Evolutionary conservation across 257 asterid genomes (phyloP), one percentile per base, ranked within the genome.

Genomic region (Linderniella brevidens): DNA sequence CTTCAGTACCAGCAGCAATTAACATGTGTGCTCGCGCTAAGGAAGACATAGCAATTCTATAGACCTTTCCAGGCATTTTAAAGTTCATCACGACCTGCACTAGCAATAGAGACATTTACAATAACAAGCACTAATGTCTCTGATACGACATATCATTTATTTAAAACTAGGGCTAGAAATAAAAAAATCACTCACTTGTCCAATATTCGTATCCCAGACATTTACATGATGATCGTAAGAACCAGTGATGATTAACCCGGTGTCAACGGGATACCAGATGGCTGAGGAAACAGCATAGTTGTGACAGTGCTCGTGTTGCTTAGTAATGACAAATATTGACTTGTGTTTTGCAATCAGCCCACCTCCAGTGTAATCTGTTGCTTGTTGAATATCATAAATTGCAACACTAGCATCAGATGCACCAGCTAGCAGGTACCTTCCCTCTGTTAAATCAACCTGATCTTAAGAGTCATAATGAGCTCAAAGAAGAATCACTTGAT

Each of bases 381-480:
- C 77, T 42, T 83, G 77, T 62, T 81, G 92, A 60, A 81, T 60
- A 60, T 90, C 99, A 56, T 79, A 90, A 46, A 85, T 74, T 13
- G 93, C 94, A 77, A 77, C 74, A 19, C 92, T 81, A 50, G 96
- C 92, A 72, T 90, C 99, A 10, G 94, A 64, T 19, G 96, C 87
- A 54, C 86, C 88, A 17, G 93, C 79, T 41, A 90, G 65, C 54
- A 90, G 74, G 67, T 90, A 90, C 41, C 99, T 75, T 15, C 93
- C 83, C 75, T 85, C 99, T 62, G 93, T 90, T 85, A 90, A 79
- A 79, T 90, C 99, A 75, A 85, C 94, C 96, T 84, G 94, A 75
- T 66, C 72, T 71, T 68, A 78, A 75, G 73, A 75, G 32, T 71
- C 78, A 62, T 45, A 66, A 67, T 14, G 58, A 63, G 74, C 59